Evolutionary conservation across 441 rosid species (phyloP).

Genomic region (Sinapis alba): DNA sequence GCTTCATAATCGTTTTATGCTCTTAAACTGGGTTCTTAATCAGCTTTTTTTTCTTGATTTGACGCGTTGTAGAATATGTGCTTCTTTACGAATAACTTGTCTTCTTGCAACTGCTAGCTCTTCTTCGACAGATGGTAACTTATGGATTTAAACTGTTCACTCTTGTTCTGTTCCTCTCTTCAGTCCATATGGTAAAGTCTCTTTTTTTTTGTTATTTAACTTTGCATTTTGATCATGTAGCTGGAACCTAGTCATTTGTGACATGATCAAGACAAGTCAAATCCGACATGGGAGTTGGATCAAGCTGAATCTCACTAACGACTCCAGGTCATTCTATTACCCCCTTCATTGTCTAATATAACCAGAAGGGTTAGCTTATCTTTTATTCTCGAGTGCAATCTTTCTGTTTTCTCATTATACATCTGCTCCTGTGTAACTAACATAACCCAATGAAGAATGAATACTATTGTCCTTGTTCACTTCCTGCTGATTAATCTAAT

Average conservation of each 20-base stretch:
- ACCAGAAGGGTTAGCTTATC: background rate
- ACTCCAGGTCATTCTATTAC: background rate
- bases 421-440: slow-evolving; percentile 1
- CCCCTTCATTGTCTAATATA: background rate
- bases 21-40: slow-evolving; percentile 23
- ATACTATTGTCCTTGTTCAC: background rate
- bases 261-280: slow-evolving; percentile 6
- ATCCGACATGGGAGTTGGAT: background rate
- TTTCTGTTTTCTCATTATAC: background rate
- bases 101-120: slow-evolving; percentile 57
- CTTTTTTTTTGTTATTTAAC: background rate
- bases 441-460: background rate
- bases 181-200: slow-evolving; percentile 38
- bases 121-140: slow-evolving; percentile 83
- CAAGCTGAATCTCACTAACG: slow-evolving; percentile 17
- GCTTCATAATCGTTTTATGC: slow-evolving; percentile 21
- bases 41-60: slow-evolving; percentile 29
- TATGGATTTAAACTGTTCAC: slow-evolving; percentile 21
- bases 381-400: background rate
- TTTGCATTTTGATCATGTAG: slow-evolving; percentile 15
- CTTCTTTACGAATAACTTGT: slow-evolving; percentile 22
- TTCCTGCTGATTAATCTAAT: background rate
- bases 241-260: background rate
- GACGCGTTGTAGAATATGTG: slow-evolving; percentile 27
- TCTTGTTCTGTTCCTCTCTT: slow-evolving; percentile 35